A percentile compares a stretch with the other conserved stretches of the same genome.
These are phyloP conservation scores for Diaporthe eres DNA, from an alignment of 2,329 filamentous ascomycete species.

Conservation along the genomic window DNA sequence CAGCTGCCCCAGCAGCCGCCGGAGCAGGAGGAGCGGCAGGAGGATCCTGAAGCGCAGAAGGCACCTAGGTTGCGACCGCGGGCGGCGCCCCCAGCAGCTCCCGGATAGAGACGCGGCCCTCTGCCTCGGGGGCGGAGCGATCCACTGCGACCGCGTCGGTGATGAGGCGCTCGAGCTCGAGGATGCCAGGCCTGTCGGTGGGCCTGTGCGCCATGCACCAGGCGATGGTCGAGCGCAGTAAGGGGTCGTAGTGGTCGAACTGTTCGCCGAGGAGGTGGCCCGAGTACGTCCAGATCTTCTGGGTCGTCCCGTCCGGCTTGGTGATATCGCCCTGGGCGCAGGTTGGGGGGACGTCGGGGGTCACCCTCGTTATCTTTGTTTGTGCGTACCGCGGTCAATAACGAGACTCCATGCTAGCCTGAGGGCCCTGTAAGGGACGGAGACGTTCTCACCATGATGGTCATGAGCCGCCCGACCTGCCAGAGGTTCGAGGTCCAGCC, in stretches of 20 bases:
- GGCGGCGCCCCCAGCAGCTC: not conserved
- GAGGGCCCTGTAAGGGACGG: not conserved
- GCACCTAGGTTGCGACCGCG: too few relatives aligned
- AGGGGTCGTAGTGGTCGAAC: slow-evolving; percentile 3
- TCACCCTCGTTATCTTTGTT: slow-evolving; percentile 8
- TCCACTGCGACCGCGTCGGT: not conserved
- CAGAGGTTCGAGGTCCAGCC: slow-evolving; percentile 33
- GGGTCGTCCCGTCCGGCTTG: not conserved
- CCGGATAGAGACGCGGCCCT: not conserved
- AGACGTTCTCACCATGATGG: slow-evolving; percentile 6
- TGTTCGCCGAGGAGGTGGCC: not conserved
- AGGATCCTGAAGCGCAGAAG: not conserved
- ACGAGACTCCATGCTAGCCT: fast-evolving
- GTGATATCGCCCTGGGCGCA: not conserved
- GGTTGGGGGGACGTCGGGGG: slow-evolving; percentile 20
- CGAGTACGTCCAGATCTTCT: slow-evolving; percentile 7
- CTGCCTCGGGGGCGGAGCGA: not conserved
- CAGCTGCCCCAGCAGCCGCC: not conserved
- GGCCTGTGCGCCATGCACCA: slow-evolving; percentile 30
- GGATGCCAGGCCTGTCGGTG: not conserved
- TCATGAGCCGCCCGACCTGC: slow-evolving; percentile 27
- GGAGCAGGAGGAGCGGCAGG: not conserved
- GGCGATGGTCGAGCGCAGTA: not conserved
- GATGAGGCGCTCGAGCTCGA: not conserved
- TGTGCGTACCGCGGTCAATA: not conserved